Evolutionary conservation across 768 basidiomycete species (phyloP), one percentile per base, ranked within the genome.

Genomic region (Boletellus emodensis): DNA sequence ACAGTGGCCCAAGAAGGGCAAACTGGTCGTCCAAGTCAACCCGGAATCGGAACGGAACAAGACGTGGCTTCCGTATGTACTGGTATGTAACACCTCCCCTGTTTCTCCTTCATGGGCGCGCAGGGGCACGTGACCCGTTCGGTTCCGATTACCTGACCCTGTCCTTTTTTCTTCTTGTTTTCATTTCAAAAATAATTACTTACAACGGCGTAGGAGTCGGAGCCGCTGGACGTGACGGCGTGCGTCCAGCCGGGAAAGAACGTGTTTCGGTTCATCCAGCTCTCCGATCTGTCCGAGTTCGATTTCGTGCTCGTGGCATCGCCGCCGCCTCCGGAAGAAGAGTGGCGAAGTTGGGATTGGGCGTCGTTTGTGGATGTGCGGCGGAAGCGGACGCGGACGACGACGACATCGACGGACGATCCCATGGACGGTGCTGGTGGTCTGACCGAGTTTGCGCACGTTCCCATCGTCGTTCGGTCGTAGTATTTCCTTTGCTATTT

Each of bases 191-290:
- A n/a, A n/a, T n/a, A n/a, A n/a, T n/a, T n/a, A n/a, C n/a, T n/a
- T n/a, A n/a, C n/a, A n/a, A n/a, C 24, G 24, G 6, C 24, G 24
- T 30, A 66, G 75, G 67, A 64, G 43, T 53, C 60, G 40, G 54
- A 55, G 17, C 60, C 71, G 34, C 48, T 77, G 18, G 71, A 79
- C 41, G 65, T 82, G 40, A 75, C 78, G 36, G 40, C 66, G 4
- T 64, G 60, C 51, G 56, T 82, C 1, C 64, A 55, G 30, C 66
- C 71, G 37, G 81, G 81, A 9, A 61, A 53, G 35, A 83, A 83
- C 61, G 60, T 68, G 5, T 61, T 83, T 46, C 71, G 74, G 34
- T 71, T 82, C 48, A 75, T 82, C 38, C 80, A 81, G 32, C 62
- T 83, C 14, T 69, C 69, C 6, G 61, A 66, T 44, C 63, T 79